Conservation (phyloP, 2,329 filamentous ascomycete species). For the Meredithiella fracta region DNA sequence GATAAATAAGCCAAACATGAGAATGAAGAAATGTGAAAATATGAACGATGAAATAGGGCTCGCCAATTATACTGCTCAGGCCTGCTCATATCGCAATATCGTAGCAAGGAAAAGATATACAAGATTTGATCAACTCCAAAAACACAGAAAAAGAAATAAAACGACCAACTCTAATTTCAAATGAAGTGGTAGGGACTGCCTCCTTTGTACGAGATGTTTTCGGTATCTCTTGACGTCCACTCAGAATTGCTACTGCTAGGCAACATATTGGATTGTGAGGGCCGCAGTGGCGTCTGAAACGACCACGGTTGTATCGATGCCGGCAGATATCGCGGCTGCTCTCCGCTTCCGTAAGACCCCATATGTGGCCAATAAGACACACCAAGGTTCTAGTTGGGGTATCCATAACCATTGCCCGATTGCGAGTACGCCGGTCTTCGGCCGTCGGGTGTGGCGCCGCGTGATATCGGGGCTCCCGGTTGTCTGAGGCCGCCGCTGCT, state of each 20-base stretch:
- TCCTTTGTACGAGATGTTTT: not conserved
- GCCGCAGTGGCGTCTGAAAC: not conserved
- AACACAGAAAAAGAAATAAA: not conserved
- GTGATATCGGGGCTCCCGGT: conserved; percentile 34
- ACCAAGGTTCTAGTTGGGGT: conserved; percentile 14
- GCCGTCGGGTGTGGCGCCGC: conserved; percentile 40
- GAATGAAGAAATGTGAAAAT: not conserved
- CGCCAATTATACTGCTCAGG: not conserved
- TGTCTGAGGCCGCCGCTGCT: conserved; percentile 10
- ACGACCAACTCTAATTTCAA: conserved; percentile 1
- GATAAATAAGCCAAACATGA: not conserved
- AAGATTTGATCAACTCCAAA: conserved; percentile 2
- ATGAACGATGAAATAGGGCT: not conserved
- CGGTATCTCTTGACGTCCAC: not conserved
- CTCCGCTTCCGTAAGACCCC: not conserved
- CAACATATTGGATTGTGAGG: not conserved
- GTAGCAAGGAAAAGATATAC: conserved; percentile 5
- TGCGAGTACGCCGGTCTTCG: conserved; percentile 27
- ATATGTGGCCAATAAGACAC: conserved; percentile 3
- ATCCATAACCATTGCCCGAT: conserved; percentile 13
- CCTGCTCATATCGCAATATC: conserved; percentile 9
- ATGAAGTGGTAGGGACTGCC: conserved; percentile 7
- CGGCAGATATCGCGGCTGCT: not conserved
- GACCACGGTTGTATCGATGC: not conserved
- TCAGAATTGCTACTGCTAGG: not conserved